Evolutionary conservation across 306 rosid genomes (phyloP).

Genomic region (Macrotyloma uniflorum): DNA sequence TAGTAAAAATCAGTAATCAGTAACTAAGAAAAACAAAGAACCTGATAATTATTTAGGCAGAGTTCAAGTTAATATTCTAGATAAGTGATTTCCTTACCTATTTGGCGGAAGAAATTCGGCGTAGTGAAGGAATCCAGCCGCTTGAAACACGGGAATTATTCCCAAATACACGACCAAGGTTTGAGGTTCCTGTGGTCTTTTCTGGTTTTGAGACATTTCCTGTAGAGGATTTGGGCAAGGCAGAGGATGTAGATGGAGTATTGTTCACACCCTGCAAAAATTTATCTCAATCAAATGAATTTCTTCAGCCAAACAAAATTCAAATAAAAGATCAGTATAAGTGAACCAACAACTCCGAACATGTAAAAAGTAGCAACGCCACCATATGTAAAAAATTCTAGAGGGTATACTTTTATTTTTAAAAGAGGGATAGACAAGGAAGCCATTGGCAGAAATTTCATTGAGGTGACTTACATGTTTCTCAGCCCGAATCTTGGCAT

Average conservation of each 20-base stretch:
- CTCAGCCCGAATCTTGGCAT: constrained; percentile 39
- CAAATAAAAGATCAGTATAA: neutral
- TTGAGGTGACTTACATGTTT: constrained; percentile 53
- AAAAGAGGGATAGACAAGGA: neutral
- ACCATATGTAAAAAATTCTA: neutral
- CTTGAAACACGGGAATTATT: constrained; percentile 54
- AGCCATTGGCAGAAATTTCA: constrained; percentile 7
- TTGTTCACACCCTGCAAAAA: constrained; percentile 54
- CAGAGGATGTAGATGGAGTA: constrained; percentile 50
- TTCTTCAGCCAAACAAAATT: constrained; percentile 25
- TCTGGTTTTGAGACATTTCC: constrained; percentile 46
- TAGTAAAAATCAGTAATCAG: neutral
- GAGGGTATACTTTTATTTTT: neutral
- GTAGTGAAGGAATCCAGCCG: constrained; percentile 61
- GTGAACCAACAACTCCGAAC: constrained; percentile 27
- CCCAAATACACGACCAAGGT: constrained; percentile 48
- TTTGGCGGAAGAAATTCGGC: constrained; percentile 61
- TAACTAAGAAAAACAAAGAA: neutral
- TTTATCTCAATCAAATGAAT: constrained; percentile 32
- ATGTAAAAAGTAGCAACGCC: constrained; percentile 13
- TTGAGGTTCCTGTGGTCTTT: constrained; percentile 39
- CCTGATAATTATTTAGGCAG: neutral
- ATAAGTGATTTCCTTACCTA: constrained; percentile 42
- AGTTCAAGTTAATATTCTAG: constrained; percentile 11
- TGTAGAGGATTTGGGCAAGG: constrained; percentile 34